phyloP scores from a whole-genome alignment of 2,329 filamentous ascomycete species.

The Aureobasidium sp. region DNA sequence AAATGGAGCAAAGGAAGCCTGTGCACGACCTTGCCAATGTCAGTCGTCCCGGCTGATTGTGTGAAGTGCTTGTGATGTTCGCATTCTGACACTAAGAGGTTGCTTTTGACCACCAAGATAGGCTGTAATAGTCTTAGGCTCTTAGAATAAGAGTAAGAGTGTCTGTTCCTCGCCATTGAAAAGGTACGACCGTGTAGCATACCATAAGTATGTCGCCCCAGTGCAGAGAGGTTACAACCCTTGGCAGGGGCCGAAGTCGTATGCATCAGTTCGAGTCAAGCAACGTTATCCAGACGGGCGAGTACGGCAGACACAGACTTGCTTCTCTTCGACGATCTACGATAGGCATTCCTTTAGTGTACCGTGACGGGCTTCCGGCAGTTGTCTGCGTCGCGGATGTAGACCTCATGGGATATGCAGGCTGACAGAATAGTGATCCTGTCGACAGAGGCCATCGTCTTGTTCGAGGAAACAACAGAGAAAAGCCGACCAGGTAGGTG shows the following conservation, averaged over 20 bases:
- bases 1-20: conserved; percentile 9
- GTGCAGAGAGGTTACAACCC: not conserved
- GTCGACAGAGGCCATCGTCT: no score
- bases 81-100: no score
- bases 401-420: no score
- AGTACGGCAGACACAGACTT: not conserved
- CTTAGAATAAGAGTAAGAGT: no score
- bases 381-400: no score
- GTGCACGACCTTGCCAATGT: conserved; percentile 2
- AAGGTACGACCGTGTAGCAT: not conserved
- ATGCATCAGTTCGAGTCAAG: not conserved
- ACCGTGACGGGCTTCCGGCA: not conserved
- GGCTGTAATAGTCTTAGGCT: no score
- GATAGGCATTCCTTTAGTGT: conserved; percentile 1
- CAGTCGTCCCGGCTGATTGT: not conserved
- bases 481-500: no score
- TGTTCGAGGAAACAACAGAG: no score
- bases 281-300: not conserved
- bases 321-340: not conserved
- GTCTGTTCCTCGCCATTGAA: no score
- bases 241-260: not conserved
- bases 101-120: no score
- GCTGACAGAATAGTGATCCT: no score
- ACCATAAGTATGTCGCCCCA: not conserved
- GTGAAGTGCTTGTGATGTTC: not conserved